These are phyloP conservation scores for Colletotrichum costaricense DNA, from an alignment of 2,329 filamentous ascomycete species.

Conservation along the genomic window DNA sequence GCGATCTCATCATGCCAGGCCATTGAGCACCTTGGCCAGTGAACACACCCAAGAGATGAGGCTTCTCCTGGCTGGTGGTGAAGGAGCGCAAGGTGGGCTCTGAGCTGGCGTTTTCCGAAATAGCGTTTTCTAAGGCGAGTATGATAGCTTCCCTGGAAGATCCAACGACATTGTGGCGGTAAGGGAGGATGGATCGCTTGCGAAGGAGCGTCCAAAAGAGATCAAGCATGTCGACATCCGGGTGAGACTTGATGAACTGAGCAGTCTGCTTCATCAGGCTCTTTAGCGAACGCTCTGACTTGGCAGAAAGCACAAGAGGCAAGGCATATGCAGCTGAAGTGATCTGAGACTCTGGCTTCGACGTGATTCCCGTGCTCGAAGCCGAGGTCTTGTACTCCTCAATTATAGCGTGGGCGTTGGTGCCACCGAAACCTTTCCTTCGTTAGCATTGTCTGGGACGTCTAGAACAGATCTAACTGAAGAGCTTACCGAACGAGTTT, in stretches of 20 bases:
- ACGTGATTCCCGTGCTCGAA: no score
- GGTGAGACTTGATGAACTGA: background rate
- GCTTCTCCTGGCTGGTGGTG: background rate
- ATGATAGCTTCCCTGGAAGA: background rate
- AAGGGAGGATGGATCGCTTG: background rate
- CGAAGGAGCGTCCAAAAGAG: background rate
- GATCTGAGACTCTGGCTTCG: background rate
- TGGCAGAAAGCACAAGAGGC: slow-evolving; percentile 13
- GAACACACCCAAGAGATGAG: slow-evolving; percentile 40
- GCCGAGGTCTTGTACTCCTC: background rate
- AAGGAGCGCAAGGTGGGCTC: background rate
- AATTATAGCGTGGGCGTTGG: slow-evolving; percentile 19
- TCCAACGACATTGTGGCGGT: background rate
- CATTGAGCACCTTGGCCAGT: slow-evolving; percentile 48
- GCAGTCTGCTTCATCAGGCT: background rate
- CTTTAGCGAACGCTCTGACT: slow-evolving; percentile 3
- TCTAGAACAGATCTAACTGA: background rate
- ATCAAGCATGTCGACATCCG: slow-evolving; percentile 1
- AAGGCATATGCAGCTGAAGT: background rate
- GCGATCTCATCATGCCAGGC: slow-evolving; percentile 37
- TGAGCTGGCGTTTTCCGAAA: background rate
- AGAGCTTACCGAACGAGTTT: background rate
- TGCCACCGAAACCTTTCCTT: slow-evolving; percentile 17
- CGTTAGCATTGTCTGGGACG: background rate
- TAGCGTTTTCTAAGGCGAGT: background rate